Evolutionary conservation across 1,139 yeast species (phyloP), one percentile per base, ranked within the genome.

Genomic region (Saccharomyces hybrid): DNA sequence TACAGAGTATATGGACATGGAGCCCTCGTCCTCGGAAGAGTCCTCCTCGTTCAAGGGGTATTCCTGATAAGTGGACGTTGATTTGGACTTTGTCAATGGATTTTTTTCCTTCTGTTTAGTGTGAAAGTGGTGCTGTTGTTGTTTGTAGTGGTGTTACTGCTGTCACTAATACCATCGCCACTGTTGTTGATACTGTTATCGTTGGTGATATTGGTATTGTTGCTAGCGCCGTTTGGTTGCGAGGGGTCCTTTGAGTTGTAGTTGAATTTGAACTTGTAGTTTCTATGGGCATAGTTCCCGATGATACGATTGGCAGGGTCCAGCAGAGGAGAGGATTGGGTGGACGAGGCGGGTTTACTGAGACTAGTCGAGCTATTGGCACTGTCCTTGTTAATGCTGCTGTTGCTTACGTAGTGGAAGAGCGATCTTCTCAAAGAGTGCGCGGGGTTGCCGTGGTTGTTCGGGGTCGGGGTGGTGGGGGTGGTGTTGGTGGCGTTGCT

Each of bases 1-100:
- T 0, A 76, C 71, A 1, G 76, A 71, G 58, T 74, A 75, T 24
- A 75, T 61, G 0, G 78, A 74, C 77, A 75, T 73, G 0, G 78
- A 74, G 0, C 73, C 74, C 56, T 74, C 74, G 55, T 72, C 73
- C 55, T 71, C 78, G 47, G 66, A 60, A 8, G 44, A 38, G 24
- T 38, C 44, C 9, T 38, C 44, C 21, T 14, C 44, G 24, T 16
- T 38, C 24, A 38, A 9, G n/a, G 44, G 44, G 8, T 38, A 38
- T 11, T 38, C 44, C 8, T 8, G 21, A 16, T 38, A 38, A 38
- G 44, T 9, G 21, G 44, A 38, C 21, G 44, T 38, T 3, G 44
- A 38, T 38, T 16, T 38, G 24, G 44, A 38, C 4, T 38, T 38
- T 38, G 44, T 38, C 24, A 38, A 12, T 19, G 44, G 44, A 12